Evolutionary conservation across 768 basidiomycete species (phyloP), one percentile per base, ranked within the genome.

Genomic region (Psilocybe subaeruginosa): DNA sequence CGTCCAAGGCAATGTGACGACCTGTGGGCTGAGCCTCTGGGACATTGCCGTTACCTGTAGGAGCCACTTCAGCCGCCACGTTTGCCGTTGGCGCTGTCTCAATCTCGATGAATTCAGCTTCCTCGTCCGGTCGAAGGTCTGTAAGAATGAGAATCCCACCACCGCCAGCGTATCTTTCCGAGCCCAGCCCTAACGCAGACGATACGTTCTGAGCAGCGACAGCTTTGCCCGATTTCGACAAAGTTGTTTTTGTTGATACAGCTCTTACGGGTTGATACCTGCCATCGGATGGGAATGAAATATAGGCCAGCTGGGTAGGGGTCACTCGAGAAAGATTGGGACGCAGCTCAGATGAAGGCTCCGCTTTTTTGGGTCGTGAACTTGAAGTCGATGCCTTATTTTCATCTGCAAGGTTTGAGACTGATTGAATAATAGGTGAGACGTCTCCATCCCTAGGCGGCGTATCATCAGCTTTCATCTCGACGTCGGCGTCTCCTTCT

Each of bases 271-370:
- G 97, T 64, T 91, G 88, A 74, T 94, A 99, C 52, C 95, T 87
- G 30, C 87, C 82, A 37, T 89, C 87, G 9, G 78, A 62, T 0
- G 93, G 88, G 84, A 99, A 97, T 50, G 85, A 82, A 69, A 99
- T 85, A 74, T 91, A 86, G n/a, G 85, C 77, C 29, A 97, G 78
- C 72, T 99, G 97, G 0, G 89, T 86, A 17, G 96, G 93, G 2
- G 92, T 93, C 19, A 98, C 96, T 52, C 97, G 89, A 17, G 94
- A 91, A 71, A 98, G 90, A 79, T 99, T 99, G 19, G 86, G 78
- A 9, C 93, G 78, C 60, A 77, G 82, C 76, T 97, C 94, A 11
- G 80, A 90, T 2, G 83, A 76, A 1, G 93, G 88, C 70, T 99
- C 97, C 14, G 75, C 70, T 73, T 89, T 93, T 69, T 86, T 87